Conservation (phyloP, 1,284 basidiomycete genomes). For the Malassezia pachydermatis region DNA sequence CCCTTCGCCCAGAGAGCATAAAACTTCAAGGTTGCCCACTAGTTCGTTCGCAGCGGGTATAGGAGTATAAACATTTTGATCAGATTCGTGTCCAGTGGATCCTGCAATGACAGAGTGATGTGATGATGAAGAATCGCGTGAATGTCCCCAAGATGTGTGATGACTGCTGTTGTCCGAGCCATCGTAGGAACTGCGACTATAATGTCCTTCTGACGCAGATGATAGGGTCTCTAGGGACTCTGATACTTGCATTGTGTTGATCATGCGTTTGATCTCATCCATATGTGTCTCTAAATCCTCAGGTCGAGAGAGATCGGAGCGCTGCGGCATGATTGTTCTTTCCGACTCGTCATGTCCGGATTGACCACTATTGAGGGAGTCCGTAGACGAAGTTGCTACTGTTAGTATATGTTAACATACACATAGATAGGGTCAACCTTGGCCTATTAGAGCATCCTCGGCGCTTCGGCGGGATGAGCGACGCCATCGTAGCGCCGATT, state of each 20-base stretch:
- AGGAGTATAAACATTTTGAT: constrained; percentile 25
- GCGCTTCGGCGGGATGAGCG: constrained; percentile 41
- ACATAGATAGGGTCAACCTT: constrained; percentile 32
- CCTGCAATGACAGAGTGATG: background rate
- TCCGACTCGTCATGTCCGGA: constrained; percentile 2
- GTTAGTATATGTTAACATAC: background rate
- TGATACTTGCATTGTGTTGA: background rate
- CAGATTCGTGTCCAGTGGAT: constrained; percentile 18
- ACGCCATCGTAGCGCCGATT: constrained; percentile 23
- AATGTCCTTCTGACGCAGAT: no score
- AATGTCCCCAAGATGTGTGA: background rate
- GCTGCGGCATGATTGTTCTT: constrained; percentile 15
- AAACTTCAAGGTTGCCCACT: constrained; percentile 58
- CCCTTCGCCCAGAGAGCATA: constrained; percentile 77
- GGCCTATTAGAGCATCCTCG: constrained; percentile 37
- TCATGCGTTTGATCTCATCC: constrained; percentile 9
- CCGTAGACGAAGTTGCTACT: background rate
- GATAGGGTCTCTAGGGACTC: no score
- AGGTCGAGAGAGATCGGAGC: background rate
- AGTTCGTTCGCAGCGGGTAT: background rate
- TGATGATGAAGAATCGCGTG: background rate
- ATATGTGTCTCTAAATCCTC: background rate
- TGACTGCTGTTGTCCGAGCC: no score
- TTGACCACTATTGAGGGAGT: background rate
- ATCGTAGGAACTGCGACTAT: no score